Evolutionary conservation across 2,329 filamentous ascomycete genomes (phyloP), one percentile per base, ranked within the genome.

Genomic region (Raffaelea ambrosiae): DNA sequence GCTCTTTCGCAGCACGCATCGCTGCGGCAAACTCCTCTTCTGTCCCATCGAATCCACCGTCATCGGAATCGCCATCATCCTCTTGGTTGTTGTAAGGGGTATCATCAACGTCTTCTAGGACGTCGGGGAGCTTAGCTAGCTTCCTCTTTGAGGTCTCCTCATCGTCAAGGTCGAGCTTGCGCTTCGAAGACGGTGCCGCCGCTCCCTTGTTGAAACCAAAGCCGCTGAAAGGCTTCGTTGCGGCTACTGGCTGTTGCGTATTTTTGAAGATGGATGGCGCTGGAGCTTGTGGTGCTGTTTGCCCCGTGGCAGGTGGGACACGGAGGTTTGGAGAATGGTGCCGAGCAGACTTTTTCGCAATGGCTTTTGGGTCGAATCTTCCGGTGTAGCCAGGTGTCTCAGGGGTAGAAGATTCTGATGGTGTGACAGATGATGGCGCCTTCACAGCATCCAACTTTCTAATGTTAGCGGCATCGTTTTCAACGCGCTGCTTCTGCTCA

Each of bases 11-110:
- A 21, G 86, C 85, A 52, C 89, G 80, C 47, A 88, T 87, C 10
- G 88, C 90, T 20, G 89, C 88, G 1, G 88, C 86, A 48, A 85
- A 83, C 62, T 93, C 89, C 62, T 95, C 90, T 62, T 96, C 91
- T 22, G 82, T 91, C 18, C 79, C 86, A 43, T 83, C 85, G 59
- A 90, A 87, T 59, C 83, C 84, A 53, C 84, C 85, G 46, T 80
- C 81, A 56, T 89, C 86, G 45, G 83, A 84, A 45, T 86, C 81
- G n/a, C n/a, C n/a, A 47, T 84, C 83, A 43, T 79, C 81, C 49
- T 72, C 72, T 63, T 81, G 76, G 59, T 77, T 76, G 58, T 71
- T 76, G 62, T 81, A 77, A 56, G 76, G 73, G 50, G 74, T 74
- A 62, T 76, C 72, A 54, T 83, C 77, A 52, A 73, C 66, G 55